Base-by-base conservation (phyloP, 2,329 filamentous ascomycete genomes). In the Colletotrichum lentis region DNA sequence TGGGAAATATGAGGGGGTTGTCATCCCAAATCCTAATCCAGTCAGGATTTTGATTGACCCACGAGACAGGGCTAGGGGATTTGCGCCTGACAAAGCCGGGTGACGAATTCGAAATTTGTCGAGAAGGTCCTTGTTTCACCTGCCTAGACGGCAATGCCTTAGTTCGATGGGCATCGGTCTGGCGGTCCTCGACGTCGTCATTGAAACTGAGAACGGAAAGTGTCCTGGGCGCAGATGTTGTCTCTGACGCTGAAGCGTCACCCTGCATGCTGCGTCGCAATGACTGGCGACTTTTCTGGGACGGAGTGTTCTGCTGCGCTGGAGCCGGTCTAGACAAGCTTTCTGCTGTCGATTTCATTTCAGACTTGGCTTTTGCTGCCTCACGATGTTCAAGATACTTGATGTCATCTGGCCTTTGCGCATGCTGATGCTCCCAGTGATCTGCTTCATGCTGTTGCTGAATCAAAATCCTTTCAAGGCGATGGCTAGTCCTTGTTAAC, bases 1-100 rank as follows among this genome's bases (percentile, higher is more conserved):
- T 73, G 3, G 88, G 89, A 74, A 88, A 93, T 2, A 88, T 80
- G 1, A 94, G 80, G 1, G 90, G 85, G 57, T 81, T 82, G 18
- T 82, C 57, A 16, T 71, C 79, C 87, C 88, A 90, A 0, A 78
- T 68, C 18, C 77, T 77, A 41, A 77, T 76, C 88, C 88, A 90
- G 3, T 77, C 77, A 7, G 79, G 80, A 70, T 90, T 80, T 31
- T 78, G 69, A 7, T 74, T 72, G 1, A 86, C 86, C 88, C 87
- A 90, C 16, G 76, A 73, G 46, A 73, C 52, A n/a, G 71, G 69
- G 53, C 65, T 69, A 49, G 37, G 57, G 63, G n/a, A 66, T 41
- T 60, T 72, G 72, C 37, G 59, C 72, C 37, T 62, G 71, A 24
- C 3, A 1, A 59, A 24, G 5, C 44, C 46, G 39, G 56, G 50